Percentiles rank a stretch among this genome's conserved stretches.
phyloP scores from a whole-genome alignment of 2,329 filamentous ascomycete genomes.

The Penicillium vulpinum region DNA sequence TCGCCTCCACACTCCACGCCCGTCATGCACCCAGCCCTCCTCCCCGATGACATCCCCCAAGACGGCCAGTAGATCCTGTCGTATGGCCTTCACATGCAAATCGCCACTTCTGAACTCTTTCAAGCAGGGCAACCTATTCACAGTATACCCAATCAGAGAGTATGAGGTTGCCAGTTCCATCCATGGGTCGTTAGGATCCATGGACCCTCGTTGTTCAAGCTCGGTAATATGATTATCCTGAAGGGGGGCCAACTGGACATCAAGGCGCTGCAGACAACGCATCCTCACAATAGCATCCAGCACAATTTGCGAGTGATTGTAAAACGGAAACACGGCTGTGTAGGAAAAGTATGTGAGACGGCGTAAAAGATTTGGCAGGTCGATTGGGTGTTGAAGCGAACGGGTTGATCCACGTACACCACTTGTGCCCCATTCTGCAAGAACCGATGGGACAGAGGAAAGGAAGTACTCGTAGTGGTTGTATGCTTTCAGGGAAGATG shows the following conservation, averaged over 20 bases:
- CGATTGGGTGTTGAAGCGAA: constrained; percentile 1
- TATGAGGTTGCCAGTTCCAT: constrained; percentile 57
- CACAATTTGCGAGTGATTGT: constrained; percentile 56
- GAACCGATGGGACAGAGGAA: constrained; percentile 62
- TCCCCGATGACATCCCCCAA: constrained; percentile 26
- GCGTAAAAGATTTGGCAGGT: constrained; percentile 48
- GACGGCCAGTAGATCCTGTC: constrained; percentile 27
- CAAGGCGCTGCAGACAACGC: constrained; percentile 55
- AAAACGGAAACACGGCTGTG: constrained; percentile 67
- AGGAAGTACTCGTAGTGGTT: constrained; percentile 70
- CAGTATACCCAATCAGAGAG: constrained; percentile 44
- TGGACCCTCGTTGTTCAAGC: constrained; percentile 39
- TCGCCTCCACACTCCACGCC: constrained; percentile 31
- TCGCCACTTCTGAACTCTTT: constrained; percentile 34
- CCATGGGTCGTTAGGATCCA: constrained; percentile 51
- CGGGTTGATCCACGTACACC: not conserved
- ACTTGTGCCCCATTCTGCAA: constrained; percentile 47
- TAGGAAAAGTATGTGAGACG: constrained; percentile 52
- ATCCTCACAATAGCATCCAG: constrained; percentile 50
- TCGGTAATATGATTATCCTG: constrained; percentile 39
- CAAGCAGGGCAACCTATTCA: constrained; percentile 28
- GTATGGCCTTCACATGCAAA: constrained; percentile 33
- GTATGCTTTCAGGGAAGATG: constrained; percentile 71
- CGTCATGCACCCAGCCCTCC: constrained; percentile 34
- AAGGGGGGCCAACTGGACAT: constrained; percentile 53